These are phyloP conservation scores for Clausena lansium DNA, from an alignment of 345 rosid species.

Conservation along the genomic window DNA sequence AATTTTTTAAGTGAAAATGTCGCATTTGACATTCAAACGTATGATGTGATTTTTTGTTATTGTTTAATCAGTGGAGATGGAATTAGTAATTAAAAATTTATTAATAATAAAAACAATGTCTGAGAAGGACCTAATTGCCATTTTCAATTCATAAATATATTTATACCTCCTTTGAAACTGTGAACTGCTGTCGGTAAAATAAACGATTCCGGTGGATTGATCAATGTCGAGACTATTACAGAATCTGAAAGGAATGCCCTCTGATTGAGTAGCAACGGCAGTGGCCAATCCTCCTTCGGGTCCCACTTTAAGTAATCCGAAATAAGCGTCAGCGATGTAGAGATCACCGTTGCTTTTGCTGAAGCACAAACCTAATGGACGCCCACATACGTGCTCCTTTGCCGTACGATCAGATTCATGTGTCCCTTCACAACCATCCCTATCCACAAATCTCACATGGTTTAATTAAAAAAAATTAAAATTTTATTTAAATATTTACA, in stretches of 20 bases:
- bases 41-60: too few species aligned
- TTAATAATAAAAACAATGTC: too few species aligned
- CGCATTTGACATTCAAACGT: too few species aligned
- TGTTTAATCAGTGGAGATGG: too few species aligned
- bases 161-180: slow-evolving; percentile 32
- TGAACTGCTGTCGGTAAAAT: slow-evolving; percentile 44
- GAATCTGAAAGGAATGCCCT: slow-evolving; percentile 30
- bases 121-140: too few species aligned
- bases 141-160: not conserved
- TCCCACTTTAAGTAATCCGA: slow-evolving; percentile 38
- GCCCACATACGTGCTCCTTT: slow-evolving; percentile 40
- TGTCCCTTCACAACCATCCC: slow-evolving; percentile 31
- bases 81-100: too few species aligned
- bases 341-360: slow-evolving; percentile 30
- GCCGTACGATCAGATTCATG: not conserved
- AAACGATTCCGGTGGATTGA: slow-evolving; percentile 21
- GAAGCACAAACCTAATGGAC: slow-evolving; percentile 43
- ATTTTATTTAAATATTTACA: too few species aligned
- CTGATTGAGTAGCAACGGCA: slow-evolving; percentile 11
- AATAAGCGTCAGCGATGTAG: slow-evolving; percentile 46
- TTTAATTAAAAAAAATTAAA: too few species aligned
- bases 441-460: not conserved
- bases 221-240: slow-evolving; percentile 40
- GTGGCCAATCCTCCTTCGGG: slow-evolving; percentile 34
- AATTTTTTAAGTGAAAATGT: too few species aligned